These are phyloP conservation scores for Prorocentrum cordatum DNA, from an alignment of 169 alveolate species.

Conservation along the genomic window DNA sequence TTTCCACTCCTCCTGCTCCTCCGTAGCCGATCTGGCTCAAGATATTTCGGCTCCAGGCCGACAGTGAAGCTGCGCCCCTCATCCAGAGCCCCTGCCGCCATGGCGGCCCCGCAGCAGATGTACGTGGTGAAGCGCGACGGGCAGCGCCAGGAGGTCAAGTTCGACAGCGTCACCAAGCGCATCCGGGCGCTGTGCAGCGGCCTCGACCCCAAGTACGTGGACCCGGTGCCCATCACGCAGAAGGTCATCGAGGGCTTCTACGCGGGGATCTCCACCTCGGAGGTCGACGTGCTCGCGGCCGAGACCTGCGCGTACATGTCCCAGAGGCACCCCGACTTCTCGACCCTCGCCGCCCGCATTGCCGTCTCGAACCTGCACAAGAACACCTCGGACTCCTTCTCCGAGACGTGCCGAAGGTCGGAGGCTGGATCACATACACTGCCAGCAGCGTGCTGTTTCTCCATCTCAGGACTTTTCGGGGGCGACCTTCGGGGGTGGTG, in stretches of 20 bases:
- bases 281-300: conserved; percentile 92
- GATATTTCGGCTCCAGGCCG: no score
- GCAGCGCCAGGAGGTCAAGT: conserved; percentile 40
- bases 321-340: conserved; percentile 93
- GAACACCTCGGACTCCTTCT: conserved; percentile 58
- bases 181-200: background rate
- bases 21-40: no score
- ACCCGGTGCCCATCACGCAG: conserved; percentile 43
- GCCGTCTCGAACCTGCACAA: conserved; percentile 83
- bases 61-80: no score
- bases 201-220: conserved; percentile 41
- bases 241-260: background rate
- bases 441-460: no score
- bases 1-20: no score
- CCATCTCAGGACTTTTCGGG: no score
- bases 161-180: conserved; percentile 52
- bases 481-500: no score
- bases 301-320: conserved; percentile 98
- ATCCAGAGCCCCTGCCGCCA: background rate
- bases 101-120: conserved; percentile 69
- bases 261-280: conserved; percentile 47
- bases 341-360: conserved; percentile 91
- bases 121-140: conserved; percentile 74
- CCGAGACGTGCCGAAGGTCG: no score
- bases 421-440: no score